phyloP scores from a whole-genome alignment of 1,284 basidiomycete genomes.

The Rhodotorula sp. region DNA sequence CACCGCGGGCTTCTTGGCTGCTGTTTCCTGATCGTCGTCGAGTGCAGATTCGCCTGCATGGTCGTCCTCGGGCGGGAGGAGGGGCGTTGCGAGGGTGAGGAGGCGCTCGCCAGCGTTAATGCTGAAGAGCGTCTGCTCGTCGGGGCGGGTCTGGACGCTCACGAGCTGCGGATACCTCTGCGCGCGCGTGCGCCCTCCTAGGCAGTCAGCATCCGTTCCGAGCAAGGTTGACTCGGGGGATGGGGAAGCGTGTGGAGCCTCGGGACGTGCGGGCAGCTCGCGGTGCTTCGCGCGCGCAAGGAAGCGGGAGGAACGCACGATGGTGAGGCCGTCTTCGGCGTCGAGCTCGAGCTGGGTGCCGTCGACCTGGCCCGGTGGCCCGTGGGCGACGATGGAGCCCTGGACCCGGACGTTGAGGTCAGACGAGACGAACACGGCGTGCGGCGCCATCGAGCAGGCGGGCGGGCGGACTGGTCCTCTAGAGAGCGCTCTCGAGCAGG shows the following conservation, averaged over 20 bases:
- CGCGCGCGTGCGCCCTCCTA: not conserved
- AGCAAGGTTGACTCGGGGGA: not conserved
- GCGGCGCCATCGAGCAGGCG: not conserved
- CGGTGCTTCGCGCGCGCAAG: not conserved
- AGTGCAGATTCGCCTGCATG: not conserved
- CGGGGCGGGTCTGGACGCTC: constrained; percentile 17
- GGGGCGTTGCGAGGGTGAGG: constrained; percentile 26
- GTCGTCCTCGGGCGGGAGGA: constrained; percentile 3
- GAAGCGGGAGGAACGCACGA: constrained; percentile 22
- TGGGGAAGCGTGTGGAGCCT: not conserved
- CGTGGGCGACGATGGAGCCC: constrained; percentile 13
- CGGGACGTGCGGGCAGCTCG: no score
- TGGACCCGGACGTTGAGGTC: constrained; percentile 28
- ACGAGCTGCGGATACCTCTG: constrained; percentile 32
- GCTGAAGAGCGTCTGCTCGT: constrained; percentile 25
- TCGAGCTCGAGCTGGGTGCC: constrained; percentile 26
- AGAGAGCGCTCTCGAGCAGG: not conserved
- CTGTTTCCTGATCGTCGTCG: not conserved
- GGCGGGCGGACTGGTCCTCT: not conserved
- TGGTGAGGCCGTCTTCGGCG: constrained; percentile 11
- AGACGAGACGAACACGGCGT: constrained; percentile 3
- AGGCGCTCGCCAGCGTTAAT: constrained; percentile 31
- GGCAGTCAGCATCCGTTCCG: not conserved
- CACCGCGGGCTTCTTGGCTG: not conserved
- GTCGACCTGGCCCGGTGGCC: not conserved